Percentiles rank a stretch among this genome's conserved stretches.
These are phyloP conservation scores for Oryza rufipogon DNA, from an alignment of 176 grass and related monocot species.

Conservation along the genomic window DNA sequence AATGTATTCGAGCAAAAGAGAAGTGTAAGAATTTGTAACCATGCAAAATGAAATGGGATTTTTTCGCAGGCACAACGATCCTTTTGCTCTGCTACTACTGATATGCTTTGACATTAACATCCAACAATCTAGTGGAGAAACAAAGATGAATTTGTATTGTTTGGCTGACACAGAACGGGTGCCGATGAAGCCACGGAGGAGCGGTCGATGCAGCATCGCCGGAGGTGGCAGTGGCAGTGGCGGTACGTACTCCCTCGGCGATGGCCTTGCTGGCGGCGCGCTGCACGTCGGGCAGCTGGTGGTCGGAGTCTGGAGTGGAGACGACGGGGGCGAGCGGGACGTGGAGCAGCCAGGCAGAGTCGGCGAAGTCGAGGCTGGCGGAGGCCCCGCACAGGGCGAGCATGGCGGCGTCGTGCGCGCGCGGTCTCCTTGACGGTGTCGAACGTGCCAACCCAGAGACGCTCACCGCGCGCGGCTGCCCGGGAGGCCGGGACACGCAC, in stretches of 20 bases:
- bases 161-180: neutral
- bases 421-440: slow-evolving; percentile 31
- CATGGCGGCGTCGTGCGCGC: slow-evolving; percentile 56
- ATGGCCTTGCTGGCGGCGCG: slow-evolving; percentile 48
- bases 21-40: neutral
- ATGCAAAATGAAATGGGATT: neutral
- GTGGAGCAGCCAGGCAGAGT: slow-evolving; percentile 48
- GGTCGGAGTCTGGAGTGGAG: no score
- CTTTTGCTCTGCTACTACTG: neutral
- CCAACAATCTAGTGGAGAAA: no score
- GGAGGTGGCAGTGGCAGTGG: no score
- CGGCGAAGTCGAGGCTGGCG: slow-evolving; percentile 51
- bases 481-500: slow-evolving; percentile 58
- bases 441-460: slow-evolving; percentile 75
- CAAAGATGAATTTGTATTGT: no score
- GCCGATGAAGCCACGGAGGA: neutral
- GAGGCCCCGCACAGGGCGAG: slow-evolving; percentile 28
- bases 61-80: neutral
- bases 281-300: slow-evolving; percentile 36
- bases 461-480: slow-evolving; percentile 25
- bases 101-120: no score
- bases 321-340: slow-evolving; percentile 20
- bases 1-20: neutral
- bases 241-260: neutral
- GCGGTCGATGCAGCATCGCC: neutral